Evolutionary conservation across 768 basidiomycete genomes (phyloP).

Genomic region (Amanita subjunquillea): DNA sequence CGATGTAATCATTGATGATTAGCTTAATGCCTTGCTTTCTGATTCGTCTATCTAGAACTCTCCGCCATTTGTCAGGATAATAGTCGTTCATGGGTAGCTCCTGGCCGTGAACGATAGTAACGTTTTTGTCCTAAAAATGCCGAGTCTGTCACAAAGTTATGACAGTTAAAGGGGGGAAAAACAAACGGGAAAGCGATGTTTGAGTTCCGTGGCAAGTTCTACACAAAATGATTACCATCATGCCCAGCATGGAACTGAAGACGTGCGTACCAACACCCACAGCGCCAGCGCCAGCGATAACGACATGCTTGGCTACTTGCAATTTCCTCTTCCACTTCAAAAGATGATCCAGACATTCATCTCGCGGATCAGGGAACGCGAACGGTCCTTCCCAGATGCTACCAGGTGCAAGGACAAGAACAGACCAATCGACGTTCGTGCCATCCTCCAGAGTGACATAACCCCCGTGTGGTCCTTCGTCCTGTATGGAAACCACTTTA

Average conservation of each 20-base stretch:
- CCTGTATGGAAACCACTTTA: slow-evolving; percentile 21
- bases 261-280: slow-evolving; percentile 34
- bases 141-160: background rate
- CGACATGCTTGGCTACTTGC: slow-evolving; percentile 29
- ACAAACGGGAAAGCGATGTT: slow-evolving; percentile 28
- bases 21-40: slow-evolving; percentile 36
- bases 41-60: slow-evolving; percentile 30
- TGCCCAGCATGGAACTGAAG: background rate
- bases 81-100: slow-evolving; percentile 40
- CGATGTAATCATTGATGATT: slow-evolving; percentile 43
- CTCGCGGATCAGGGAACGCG: slow-evolving; percentile 27
- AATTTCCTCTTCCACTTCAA: slow-evolving; percentile 23
- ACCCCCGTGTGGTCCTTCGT: slow-evolving; percentile 27
- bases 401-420: slow-evolving; percentile 54
- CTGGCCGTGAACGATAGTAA: slow-evolving; percentile 55
- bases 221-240: too few species aligned
- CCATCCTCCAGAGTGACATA: slow-evolving; percentile 39
- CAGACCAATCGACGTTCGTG: slow-evolving; percentile 37
- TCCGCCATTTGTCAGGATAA: slow-evolving; percentile 47
- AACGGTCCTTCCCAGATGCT: slow-evolving; percentile 41
- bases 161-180: background rate
- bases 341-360: slow-evolving; percentile 17
- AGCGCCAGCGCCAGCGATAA: slow-evolving; percentile 48
- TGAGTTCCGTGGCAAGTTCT: slow-evolving; percentile 35
- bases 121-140: slow-evolving; percentile 25